Base-by-base conservation (phyloP, 1,284 basidiomycete genomes). In the Heterobasidion annosum region DNA sequence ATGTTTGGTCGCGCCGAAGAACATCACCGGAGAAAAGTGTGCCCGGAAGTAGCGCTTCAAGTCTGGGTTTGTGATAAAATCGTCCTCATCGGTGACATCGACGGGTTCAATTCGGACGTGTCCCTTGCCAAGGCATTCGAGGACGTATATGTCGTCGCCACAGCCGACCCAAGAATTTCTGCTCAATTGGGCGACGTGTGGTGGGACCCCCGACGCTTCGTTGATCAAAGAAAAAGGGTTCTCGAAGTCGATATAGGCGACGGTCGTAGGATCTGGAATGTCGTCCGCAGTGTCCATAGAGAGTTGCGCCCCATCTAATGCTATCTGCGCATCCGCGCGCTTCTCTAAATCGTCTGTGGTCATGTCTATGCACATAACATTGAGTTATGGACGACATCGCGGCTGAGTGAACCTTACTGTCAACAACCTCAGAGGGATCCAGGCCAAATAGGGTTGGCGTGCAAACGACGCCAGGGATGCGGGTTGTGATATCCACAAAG, bases 371-470 rank as follows among this genome's bases (percentile, higher is more conserved):
- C 37, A 52, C 34, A 42, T 48, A 52, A 45, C 40, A 40, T 33
- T 34, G 54, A 48, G 45, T 25, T 16, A 40, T 46, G 16, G 53
- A 53, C 18, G 48, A 49, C 49, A 32, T 57, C 35, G 34, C 51
- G n/a, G 12, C 19, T 12, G 48, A 18, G 8, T 33, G 32, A 40
- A n/a, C 60, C 67, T 60, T 58, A 85, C 87, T 81, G 50, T 88
- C 81, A 13, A 86, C 76, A 6, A 85, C 64, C 51, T 84, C 81
- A 5, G 74, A 70, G n/a, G 91, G 85, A 62, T 91, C 83, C 1
- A 98, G 71, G 0, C 96, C 95, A 62, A 94, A 91, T 8, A 98
- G 70, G 2, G 90, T 92, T 0, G 95, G 96, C 1, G 82, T 79
- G 15, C 88, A 91, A 15, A 93, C 71, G 33, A 97, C 74, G 4